Conservation (phyloP, 2,329 filamentous ascomycete genomes). For the Dichotomopilus funicola region DNA sequence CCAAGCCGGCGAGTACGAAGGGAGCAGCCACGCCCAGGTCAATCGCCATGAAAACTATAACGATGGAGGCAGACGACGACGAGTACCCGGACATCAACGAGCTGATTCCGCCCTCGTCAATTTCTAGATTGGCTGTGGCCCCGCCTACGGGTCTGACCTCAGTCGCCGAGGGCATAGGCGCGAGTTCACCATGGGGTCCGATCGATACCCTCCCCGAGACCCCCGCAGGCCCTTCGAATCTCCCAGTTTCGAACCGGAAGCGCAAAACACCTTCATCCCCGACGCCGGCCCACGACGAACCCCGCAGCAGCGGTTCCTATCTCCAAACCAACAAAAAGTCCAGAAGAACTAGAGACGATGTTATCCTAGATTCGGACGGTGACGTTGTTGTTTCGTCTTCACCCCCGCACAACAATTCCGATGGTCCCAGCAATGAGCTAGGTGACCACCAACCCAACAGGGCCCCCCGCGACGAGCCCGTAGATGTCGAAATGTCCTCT, state of each 20-base stretch:
- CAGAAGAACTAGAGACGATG: slow-evolving; percentile 23
- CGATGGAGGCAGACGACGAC: slow-evolving; percentile 31
- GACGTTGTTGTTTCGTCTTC: slow-evolving; percentile 42
- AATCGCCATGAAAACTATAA: slow-evolving; percentile 1
- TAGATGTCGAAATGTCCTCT: slow-evolving; percentile 13
- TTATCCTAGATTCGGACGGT: slow-evolving; percentile 53
- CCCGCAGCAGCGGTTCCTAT: not conserved
- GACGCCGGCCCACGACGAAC: not conserved
- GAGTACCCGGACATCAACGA: slow-evolving; percentile 51
- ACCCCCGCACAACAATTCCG: slow-evolving; percentile 6
- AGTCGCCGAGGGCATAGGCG: no score
- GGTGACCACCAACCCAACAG: not conserved
- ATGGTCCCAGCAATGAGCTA: not conserved
- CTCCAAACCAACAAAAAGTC: slow-evolving; percentile 13
- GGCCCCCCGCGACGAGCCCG: not conserved
- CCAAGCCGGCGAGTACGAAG: slow-evolving; percentile 48
- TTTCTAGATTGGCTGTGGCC: slow-evolving; percentile 21
- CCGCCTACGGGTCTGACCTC: not conserved
- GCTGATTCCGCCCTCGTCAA: slow-evolving; percentile 15
- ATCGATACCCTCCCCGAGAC: not conserved
- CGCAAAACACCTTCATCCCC: slow-evolving; percentile 16
- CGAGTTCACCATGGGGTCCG: no score
- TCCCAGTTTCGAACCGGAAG: slow-evolving; percentile 13
- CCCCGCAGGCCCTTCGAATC: not conserved
- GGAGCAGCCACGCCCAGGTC: slow-evolving; percentile 35